These are phyloP conservation scores for Lignosus rhinocerotis DNA, from an alignment of 1,284 basidiomycete species.

Conservation along the genomic window DNA sequence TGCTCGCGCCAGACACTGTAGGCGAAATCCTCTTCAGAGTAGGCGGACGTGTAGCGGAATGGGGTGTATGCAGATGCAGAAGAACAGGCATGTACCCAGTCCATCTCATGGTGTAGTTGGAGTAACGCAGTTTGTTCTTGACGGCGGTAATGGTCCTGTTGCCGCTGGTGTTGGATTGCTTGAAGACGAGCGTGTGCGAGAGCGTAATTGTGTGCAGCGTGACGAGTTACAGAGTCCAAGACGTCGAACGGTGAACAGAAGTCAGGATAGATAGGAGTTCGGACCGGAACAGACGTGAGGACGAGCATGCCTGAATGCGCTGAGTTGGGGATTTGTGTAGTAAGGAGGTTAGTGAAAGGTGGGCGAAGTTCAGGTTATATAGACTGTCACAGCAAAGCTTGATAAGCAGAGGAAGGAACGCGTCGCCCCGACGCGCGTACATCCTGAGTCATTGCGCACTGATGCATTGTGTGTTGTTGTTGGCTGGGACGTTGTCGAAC, in stretches of 20 bases:
- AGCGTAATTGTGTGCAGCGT: constrained; percentile 21
- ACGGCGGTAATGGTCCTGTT: not conserved
- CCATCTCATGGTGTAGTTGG: not conserved
- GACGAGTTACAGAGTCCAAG: constrained; percentile 12
- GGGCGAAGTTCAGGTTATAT: constrained; percentile 5
- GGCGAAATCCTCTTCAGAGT: constrained; percentile 3
- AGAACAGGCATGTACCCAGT: not conserved
- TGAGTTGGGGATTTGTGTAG: not conserved
- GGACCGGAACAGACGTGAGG: not conserved
- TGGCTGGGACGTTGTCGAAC: constrained; percentile 10
- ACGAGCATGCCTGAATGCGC: not conserved
- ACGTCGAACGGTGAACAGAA: not conserved
- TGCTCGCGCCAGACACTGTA: constrained; percentile 16
- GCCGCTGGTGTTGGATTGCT: constrained; percentile 11
- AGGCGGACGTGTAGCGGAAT: not conserved
- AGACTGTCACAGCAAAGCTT: constrained; percentile 2
- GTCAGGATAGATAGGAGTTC: not conserved
- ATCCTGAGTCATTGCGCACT: constrained; percentile 15
- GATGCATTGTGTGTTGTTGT: not conserved
- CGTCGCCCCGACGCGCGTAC: constrained; percentile 21
- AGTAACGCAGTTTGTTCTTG: not conserved
- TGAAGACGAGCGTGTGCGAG: constrained; percentile 21
- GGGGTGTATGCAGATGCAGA: not conserved
- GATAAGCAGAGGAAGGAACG: constrained; percentile 14
- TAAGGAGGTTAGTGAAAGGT: not conserved